Conservation (phyloP, 768 basidiomycete genomes). For the Rhizopogon sp. region DNA sequence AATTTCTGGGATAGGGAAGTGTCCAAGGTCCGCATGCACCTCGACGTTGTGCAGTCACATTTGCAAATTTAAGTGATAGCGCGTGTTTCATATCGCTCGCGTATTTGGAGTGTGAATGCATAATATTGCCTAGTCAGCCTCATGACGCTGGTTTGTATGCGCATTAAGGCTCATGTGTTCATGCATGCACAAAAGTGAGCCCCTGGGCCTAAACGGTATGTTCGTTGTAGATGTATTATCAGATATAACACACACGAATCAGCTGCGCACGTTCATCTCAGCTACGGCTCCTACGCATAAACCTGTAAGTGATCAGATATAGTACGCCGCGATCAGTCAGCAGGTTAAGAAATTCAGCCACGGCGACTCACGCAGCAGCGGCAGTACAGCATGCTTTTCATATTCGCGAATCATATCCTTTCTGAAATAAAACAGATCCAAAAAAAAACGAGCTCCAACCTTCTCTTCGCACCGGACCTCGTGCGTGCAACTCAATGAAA, state of each 20-base stretch:
- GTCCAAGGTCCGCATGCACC: neutral
- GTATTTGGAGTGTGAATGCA: neutral
- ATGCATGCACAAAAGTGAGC: neutral
- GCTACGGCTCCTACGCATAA: too few species aligned
- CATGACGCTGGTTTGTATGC: neutral
- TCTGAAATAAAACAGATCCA: too few species aligned
- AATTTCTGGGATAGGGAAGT: neutral
- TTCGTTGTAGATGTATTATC: neutral
- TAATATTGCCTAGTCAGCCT: neutral
- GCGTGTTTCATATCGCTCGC: neutral
- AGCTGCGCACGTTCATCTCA: neutral
- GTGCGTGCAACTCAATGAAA: too few species aligned
- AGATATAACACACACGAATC: neutral
- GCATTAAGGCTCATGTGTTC: neutral
- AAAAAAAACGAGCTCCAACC: neutral
- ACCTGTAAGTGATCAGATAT: too few species aligned
- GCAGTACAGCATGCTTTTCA: too few species aligned
- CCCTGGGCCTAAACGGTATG: neutral
- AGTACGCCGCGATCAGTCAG: too few species aligned
- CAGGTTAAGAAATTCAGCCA: too few species aligned
- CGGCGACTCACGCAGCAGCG: too few species aligned
- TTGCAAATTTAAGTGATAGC: neutral
- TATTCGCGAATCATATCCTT: too few species aligned
- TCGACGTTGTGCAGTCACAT: neutral
- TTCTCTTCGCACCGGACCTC: neutral